Evolutionary conservation across 106 monocot genomes (phyloP), one percentile per base, ranked within the genome.

Genomic region (Dendrobium catenatum): DNA sequence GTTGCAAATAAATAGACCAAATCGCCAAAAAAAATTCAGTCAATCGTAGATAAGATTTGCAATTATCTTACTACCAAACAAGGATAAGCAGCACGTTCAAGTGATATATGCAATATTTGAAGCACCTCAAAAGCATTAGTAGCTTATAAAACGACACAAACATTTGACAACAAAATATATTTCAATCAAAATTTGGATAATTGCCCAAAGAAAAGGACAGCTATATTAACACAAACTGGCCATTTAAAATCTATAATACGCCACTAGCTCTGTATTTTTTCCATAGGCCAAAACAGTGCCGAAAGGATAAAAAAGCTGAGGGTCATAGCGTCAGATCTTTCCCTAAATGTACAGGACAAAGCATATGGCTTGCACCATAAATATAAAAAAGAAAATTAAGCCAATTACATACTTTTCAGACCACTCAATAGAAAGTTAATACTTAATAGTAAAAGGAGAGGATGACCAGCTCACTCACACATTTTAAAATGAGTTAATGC

Each of bases 101-200:
- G n/a, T 20, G n/a, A 22, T 22, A 4, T 61, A 61, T 19, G 61
- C 61, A 61, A 13, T 17, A 20, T 20, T 58, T 58, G 61, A 22
- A 0, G 54, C 54, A 0, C 54, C 9, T 54, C 54, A 54, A 54
- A 54, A 61, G 24, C n/a, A 61, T 61, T 6, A 61, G 22, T 61
- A 61, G 61, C n/a, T 61, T 61, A n/a, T 6, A 22, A 61, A 61
- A 1, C 11, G 5, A 61, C 9, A 61, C 59, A 61, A 61, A 61
- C n/a, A 61, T 61, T 61, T 22, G n/a, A 61, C 61, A 61, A 61
- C 22, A 22, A 61, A 61, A 61, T 61, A 61, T 61, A 61, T 61
- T 61, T 61, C 61, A 61, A 61, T 22, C 0, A 19, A 4, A 61
- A 19, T 7, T 61, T 61, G 22, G 6, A 61, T 61, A 61, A n/a